These are phyloP conservation scores for Agrostemma githago DNA, from an alignment of 148 eudicot genomes.

Conservation along the genomic window DNA sequence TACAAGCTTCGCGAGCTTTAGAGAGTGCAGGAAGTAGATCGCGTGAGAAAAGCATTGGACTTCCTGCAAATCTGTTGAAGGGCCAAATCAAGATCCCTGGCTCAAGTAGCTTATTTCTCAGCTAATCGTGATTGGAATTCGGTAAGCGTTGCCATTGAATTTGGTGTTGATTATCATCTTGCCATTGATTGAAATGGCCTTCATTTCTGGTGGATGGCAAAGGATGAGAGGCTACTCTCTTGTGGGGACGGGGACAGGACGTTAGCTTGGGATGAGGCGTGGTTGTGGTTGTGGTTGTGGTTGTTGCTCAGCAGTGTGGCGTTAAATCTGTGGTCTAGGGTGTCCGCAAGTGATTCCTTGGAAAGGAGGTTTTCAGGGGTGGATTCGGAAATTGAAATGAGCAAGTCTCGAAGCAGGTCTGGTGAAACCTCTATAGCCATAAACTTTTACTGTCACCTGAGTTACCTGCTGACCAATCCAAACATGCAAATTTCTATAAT, in stretches of 20 bases:
- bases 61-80: constrained; percentile 45
- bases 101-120: constrained; percentile 29
- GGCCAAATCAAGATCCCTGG: constrained; percentile 58
- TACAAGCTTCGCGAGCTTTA: constrained; percentile 77
- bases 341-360: background rate
- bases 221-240: background rate
- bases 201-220: background rate
- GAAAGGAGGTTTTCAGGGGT: constrained; percentile 4
- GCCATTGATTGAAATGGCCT: background rate
- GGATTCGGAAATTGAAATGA: constrained; percentile 20
- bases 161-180: background rate
- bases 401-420: constrained; percentile 17
- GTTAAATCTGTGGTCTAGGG: too few relatives aligned
- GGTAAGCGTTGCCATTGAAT: constrained; percentile 18
- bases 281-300: too few relatives aligned
- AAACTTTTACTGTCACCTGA: constrained; percentile 2
- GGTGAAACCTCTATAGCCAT: constrained; percentile 18
- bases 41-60: constrained; percentile 39
- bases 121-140: constrained; percentile 21
- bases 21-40: constrained; percentile 39
- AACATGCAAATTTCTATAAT: too few relatives aligned
- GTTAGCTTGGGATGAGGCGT: background rate
- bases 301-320: background rate
- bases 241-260: background rate
- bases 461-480: constrained; percentile 5